These are phyloP conservation scores for Noccaea caerulescens DNA, from an alignment of 345 rosid species.

Conservation along the genomic window DNA sequence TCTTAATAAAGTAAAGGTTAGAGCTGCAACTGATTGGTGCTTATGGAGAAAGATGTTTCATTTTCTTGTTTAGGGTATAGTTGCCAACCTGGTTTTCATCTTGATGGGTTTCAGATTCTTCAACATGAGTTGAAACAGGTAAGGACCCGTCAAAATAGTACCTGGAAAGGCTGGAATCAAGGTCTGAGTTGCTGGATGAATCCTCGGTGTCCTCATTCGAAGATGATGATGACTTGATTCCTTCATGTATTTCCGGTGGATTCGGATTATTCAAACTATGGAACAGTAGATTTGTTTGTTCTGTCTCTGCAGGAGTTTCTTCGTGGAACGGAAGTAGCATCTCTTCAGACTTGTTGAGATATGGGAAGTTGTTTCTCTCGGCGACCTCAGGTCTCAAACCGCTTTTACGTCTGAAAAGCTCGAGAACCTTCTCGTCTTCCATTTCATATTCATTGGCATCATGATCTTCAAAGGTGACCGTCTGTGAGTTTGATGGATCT, in stretches of 20 bases:
- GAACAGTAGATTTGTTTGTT: conserved; percentile 11
- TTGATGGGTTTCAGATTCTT: conserved; percentile 39
- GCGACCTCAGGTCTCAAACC: conserved; percentile 8
- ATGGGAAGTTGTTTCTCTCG: conserved; percentile 9
- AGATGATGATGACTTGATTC: conserved; percentile 32
- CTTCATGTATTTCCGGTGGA: not conserved
- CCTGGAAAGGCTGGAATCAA: conserved; percentile 28
- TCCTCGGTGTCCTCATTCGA: conserved; percentile 39
- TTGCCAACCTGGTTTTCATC: conserved; percentile 52
- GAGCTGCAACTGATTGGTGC: not conserved
- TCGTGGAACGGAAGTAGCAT: conserved; percentile 12
- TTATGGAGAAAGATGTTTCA: not conserved
- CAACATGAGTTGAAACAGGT: conserved; percentile 23
- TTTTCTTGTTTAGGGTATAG: not conserved
- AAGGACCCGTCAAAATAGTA: conserved; percentile 44
- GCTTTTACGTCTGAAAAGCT: conserved; percentile 32
- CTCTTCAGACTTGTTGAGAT: conserved; percentile 16
- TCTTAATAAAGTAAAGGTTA: no score
- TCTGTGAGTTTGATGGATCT: conserved; percentile 24
- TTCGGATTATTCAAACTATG: not conserved
- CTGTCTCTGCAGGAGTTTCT: conserved; percentile 8
- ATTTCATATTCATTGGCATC: conserved; percentile 26
- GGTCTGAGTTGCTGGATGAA: conserved; percentile 43
- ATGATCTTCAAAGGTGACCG: not conserved
- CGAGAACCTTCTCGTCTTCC: conserved; percentile 39